Evolutionary conservation across 331 rosid species (phyloP), one percentile per base, ranked within the genome.

Genomic region (Pyrus hybrid): DNA sequence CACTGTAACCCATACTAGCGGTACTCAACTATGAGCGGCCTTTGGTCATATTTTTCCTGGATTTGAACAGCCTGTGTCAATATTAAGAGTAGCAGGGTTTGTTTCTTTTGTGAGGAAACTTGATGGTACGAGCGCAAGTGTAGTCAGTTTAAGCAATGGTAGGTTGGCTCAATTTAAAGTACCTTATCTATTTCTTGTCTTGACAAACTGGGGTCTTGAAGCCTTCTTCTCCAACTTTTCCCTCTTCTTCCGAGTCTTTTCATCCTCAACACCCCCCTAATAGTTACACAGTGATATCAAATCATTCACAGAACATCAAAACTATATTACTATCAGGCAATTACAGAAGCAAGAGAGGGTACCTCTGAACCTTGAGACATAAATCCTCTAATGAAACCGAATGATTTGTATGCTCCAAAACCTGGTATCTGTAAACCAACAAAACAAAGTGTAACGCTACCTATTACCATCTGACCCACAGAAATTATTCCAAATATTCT

Each of bases 211-310:
- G 49, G 78, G 77, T 79, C 96, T 86, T 13, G 97, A 88, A 20
- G 97, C 97, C 85, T 85, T 92, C 90, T 80, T 94, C 87, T 94
- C 97, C 93, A 90, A 80, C 87, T 94, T 94, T 80, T 94, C 97
- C 75, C 99, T 86, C 87, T 94, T 94, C 87, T 87, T 94, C 68
- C 97, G 96, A 51, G 92, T 80, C 83, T 92, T 94, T 54, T 94
- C 99, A 76, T 94, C 99, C 86, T 94, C 99, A 13, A 68, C 18
- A 8, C 83, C 81, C 63, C 86, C 98, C 98, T 93, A 70, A 41
- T 75, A 70, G 54, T 73, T 68, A 79, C 47, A 60, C 28, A 41
- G 49, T 8, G 43, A 73, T 7, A 45, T 14, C 11, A 51, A 57
- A 73, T 68, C 71, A 47, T 73, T 60, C 62, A 54, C 43, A 68